Evolutionary conservation across 2,329 filamentous ascomycete species (phyloP).

Genomic region (Aspergillus persii): DNA sequence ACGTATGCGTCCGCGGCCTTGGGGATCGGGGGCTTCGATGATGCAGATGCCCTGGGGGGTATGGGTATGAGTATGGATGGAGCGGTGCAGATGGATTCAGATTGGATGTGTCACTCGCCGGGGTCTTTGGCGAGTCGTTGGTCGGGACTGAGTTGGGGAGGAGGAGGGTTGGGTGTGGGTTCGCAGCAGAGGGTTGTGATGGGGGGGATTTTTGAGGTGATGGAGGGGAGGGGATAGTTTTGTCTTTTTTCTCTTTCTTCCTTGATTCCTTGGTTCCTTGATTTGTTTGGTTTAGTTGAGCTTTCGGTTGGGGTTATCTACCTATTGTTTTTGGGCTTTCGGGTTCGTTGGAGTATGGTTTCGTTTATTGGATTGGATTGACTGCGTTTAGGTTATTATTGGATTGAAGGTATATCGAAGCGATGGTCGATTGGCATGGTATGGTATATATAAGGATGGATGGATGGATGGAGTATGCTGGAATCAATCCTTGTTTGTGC

Average conservation of each 20-base stretch:
- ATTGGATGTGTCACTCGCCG: too few relatives aligned
- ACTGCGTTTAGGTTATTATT: too few relatives aligned
- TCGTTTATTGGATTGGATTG: too few relatives aligned
- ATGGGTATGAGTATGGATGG: neutral
- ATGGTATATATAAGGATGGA: too few relatives aligned
- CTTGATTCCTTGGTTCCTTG: neutral
- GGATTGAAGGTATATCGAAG: neutral
- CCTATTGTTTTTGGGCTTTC: too few relatives aligned
- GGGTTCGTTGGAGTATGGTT: too few relatives aligned
- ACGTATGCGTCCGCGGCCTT: conserved; percentile 33
- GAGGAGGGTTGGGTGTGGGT: neutral
- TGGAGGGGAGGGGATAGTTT: conserved; percentile 40
- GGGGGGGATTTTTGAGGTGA: conserved; percentile 49
- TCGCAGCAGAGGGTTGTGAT: conserved; percentile 41
- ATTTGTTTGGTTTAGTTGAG: too few relatives aligned
- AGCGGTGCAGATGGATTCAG: neutral
- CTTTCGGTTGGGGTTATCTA: neutral
- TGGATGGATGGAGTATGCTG: too few relatives aligned
- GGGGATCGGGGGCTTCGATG: neutral
- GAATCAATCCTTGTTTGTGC: neutral
- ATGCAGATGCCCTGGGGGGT: neutral
- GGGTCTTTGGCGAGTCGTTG: neutral
- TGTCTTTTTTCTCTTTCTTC: neutral
- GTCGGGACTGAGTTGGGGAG: neutral
- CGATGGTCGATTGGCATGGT: neutral